Evolutionary conservation across 2,329 filamentous ascomycete genomes (phyloP).

Genomic region (Aspergillus fijiensis): DNA sequence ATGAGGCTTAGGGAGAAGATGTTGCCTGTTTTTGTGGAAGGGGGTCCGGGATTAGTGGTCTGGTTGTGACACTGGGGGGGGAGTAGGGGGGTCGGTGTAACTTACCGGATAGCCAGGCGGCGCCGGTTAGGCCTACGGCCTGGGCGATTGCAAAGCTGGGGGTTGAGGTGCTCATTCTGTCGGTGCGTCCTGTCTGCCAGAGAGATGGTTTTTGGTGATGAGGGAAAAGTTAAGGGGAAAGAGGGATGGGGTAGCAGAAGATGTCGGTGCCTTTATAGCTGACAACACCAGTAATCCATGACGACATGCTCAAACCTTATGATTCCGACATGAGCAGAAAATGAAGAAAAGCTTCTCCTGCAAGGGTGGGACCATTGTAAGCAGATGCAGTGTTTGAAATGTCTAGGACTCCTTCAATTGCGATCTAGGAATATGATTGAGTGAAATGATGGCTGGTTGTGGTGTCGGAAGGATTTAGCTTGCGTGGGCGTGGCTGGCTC

Average conservation of each 20-base stretch:
- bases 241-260: not conserved
- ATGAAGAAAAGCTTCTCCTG: not conserved
- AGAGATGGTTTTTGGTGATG: not conserved
- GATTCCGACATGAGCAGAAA: not conserved
- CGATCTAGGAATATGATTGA: not conserved
- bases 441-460: no score
- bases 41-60: not conserved
- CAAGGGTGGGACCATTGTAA: not conserved
- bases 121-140: conserved; percentile 28
- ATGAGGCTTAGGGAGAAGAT: conserved; percentile 29
- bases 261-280: not conserved
- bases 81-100: not conserved
- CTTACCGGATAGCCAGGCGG: conserved; percentile 33
- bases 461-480: not conserved
- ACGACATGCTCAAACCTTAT: not conserved
- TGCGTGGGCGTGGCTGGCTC: not conserved
- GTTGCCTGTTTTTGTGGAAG: conserved; percentile 18
- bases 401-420: not conserved
- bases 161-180: conserved; percentile 21
- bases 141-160: conserved; percentile 28
- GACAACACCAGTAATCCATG: not conserved
- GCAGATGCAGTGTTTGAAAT: not conserved
- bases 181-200: not conserved
- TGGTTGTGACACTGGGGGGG: not conserved
- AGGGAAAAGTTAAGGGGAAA: no score